These are phyloP conservation scores for Aureobasidium sp. DNA, from an alignment of 2,329 filamentous ascomycete genomes.

Conservation along the genomic window DNA sequence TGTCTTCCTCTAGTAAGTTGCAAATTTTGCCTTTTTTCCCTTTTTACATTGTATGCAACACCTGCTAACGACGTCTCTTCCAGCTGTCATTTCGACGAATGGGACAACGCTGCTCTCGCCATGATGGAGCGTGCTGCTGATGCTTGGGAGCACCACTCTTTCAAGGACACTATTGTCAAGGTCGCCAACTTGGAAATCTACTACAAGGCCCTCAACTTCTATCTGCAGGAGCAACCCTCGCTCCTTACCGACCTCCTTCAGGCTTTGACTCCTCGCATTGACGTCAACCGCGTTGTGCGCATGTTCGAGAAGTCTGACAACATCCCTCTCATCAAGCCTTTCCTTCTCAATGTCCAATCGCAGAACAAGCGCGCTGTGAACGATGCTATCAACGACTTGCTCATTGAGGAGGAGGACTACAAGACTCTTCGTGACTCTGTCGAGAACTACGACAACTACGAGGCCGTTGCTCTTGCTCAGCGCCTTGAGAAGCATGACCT, in stretches of 20 bases:
- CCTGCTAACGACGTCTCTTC: background rate
- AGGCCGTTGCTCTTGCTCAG: slow-evolving; percentile 83
- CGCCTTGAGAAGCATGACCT: slow-evolving; percentile 95
- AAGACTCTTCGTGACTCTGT: slow-evolving; percentile 97
- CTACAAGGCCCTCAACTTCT: slow-evolving; percentile 94
- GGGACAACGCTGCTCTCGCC: slow-evolving; percentile 90
- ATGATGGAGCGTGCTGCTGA: slow-evolving; percentile 98
- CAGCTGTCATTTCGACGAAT: slow-evolving; percentile 89
- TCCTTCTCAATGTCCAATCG: slow-evolving; percentile 88
- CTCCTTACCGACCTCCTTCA: slow-evolving; percentile 93
- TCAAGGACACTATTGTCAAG: slow-evolving; percentile 98
- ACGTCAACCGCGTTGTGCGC: slow-evolving; percentile 97
- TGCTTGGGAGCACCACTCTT: slow-evolving; percentile 98
- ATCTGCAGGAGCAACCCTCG: slow-evolving; percentile 92
- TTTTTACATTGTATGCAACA: background rate
- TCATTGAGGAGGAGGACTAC: slow-evolving; percentile 99
- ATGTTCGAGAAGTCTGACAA: slow-evolving; percentile 99
- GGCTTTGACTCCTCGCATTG: slow-evolving; percentile 82
- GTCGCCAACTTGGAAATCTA: slow-evolving; percentile 98
- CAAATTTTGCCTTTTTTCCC: background rate
- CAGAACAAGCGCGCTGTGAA: slow-evolving; percentile 99
- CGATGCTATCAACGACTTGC: slow-evolving; percentile 91
- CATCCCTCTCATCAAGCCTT: slow-evolving; percentile 95
- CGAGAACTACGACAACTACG: slow-evolving; percentile 98
- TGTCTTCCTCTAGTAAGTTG: slow-evolving; percentile 71